A percentile compares a stretch with the other conserved stretches of the same genome.
Conservation (phyloP, 2,329 filamentous ascomycete species). For the Nemania bipapillata region DNA sequence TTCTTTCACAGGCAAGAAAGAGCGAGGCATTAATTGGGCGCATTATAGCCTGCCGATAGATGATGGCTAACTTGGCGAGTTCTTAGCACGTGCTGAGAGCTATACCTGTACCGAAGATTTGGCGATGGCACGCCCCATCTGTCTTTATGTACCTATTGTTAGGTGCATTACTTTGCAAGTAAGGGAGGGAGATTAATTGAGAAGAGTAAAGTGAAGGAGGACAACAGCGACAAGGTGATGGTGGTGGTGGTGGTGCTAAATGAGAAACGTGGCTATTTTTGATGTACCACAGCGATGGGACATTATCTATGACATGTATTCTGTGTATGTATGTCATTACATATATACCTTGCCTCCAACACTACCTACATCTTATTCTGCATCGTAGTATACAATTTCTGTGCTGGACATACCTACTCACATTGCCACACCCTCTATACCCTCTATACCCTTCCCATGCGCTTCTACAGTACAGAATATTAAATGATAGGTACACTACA, state of each 20-base stretch:
- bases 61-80: conserved; percentile 6
- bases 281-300: conserved; percentile 8
- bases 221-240: too few relatives aligned
- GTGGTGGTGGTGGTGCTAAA: neutral
- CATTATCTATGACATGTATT: neutral
- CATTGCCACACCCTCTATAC: too few relatives aligned
- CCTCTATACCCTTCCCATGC: neutral
- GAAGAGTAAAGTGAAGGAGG: too few relatives aligned
- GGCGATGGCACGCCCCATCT: neutral
- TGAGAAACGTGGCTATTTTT: conserved; percentile 7
- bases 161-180: neutral
- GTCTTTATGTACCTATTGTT: neutral
- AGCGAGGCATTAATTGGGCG: conserved; percentile 1
- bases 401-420: neutral
- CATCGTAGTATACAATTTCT: neutral
- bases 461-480: neutral
- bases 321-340: neutral
- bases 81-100: conserved; percentile 8
- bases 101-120: conserved; percentile 19
- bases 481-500: too few relatives aligned
- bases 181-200: neutral
- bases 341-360: too few relatives aligned
- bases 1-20: conserved; percentile 3
- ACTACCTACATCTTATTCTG: too few relatives aligned
- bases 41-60: neutral